Evolutionary conservation across 495 filamentous ascomycete genomes (phyloP).

Genomic region (Hypoxylon fuscum): DNA sequence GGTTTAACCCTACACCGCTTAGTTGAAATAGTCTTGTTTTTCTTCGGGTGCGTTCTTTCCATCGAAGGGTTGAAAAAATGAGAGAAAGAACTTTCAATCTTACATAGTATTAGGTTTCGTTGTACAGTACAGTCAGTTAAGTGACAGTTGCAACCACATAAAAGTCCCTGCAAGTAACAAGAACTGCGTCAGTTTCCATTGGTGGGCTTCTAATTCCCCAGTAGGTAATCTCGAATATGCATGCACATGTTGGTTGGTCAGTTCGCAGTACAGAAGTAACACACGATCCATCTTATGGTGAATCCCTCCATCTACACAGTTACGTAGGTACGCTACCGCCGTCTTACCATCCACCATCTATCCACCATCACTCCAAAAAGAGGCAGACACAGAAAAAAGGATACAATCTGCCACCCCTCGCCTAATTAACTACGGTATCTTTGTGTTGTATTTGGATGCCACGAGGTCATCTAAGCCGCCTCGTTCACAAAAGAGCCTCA

Average conservation of each 20-base stretch:
- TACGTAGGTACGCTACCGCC: too few species aligned
- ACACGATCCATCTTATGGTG: constrained; percentile 26
- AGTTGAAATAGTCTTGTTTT: too few species aligned
- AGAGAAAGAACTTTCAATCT: neutral
- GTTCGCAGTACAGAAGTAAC: constrained; percentile 12
- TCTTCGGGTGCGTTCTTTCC: too few species aligned
- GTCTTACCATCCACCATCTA: constrained; percentile 8
- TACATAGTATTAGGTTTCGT: too few species aligned
- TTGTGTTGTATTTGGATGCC: constrained; percentile 38
- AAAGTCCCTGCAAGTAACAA: constrained; percentile 33
- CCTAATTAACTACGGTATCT: constrained; percentile 16
- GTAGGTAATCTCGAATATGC: constrained; percentile 32
- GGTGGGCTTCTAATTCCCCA: constrained; percentile 39
- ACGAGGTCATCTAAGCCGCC: constrained; percentile 36
- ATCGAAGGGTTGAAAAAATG: neutral
- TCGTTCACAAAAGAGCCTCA: constrained; percentile 40
- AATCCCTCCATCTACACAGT: constrained; percentile 11
- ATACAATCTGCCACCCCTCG: constrained; percentile 22
- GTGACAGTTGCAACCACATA: constrained; percentile 17
- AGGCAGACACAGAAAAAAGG: constrained; percentile 1
- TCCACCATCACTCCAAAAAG: constrained; percentile 12
- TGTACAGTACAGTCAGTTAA: neutral
- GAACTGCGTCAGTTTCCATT: constrained; percentile 22
- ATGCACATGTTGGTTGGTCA: constrained; percentile 2
- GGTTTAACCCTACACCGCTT: too few species aligned